Base-by-base conservation (phyloP, 1,284 basidiomycete genomes). In the Flammula alnicola region DNA sequence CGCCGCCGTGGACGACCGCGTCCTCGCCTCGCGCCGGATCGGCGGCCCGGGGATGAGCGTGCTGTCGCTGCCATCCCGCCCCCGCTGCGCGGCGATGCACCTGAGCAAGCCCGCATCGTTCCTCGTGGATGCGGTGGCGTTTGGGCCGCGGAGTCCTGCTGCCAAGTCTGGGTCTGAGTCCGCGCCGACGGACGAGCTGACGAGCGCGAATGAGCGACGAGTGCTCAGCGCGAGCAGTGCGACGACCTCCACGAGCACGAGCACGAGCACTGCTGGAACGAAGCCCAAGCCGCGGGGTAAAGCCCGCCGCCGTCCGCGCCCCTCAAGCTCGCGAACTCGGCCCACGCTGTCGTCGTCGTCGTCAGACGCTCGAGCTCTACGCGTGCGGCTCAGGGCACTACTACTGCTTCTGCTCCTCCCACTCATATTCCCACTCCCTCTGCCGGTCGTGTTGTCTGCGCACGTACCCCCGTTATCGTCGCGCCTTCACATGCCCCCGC, bases 271-370 rank as follows among this genome's bases (percentile, higher is more conserved):
- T 31, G 30, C 20, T 22, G 12, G 30, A 1, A 14, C 42, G 16
- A 6, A 9, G 17, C 12, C 44, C 6, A 31, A 46, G 45, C 35
- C 48, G 8, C 41, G 45, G 20, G 65, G 69, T n/a, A 68, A 67
- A 31, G 64, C 66, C 0, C 69, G 74, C 51, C 66, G 73, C 32
- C 69, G 77, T 3, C 78, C 78, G 69, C 77, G 2, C 77, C 77
- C 0, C 68, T 79, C 48, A 73, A 68, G 36, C 68, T 79, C 22
- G 54, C 60, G 35, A 50, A 29, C 47, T 55, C 44, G n/a, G 22
- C 44, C 17, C 44, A 39, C 11, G 29, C 27, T 19, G 20, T 19
- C 5, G 44, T 12, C 19, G 35, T 12, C n/a, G 44, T 27, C 17
- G 37, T 22, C 20, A 5, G 20, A 37, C 6, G 20, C 20, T 23